A percentile compares a stretch with the other conserved stretches of the same genome.
Conservation (phyloP, 2,329 filamentous ascomycete genomes). For the Fusarium ambrosium region DNA sequence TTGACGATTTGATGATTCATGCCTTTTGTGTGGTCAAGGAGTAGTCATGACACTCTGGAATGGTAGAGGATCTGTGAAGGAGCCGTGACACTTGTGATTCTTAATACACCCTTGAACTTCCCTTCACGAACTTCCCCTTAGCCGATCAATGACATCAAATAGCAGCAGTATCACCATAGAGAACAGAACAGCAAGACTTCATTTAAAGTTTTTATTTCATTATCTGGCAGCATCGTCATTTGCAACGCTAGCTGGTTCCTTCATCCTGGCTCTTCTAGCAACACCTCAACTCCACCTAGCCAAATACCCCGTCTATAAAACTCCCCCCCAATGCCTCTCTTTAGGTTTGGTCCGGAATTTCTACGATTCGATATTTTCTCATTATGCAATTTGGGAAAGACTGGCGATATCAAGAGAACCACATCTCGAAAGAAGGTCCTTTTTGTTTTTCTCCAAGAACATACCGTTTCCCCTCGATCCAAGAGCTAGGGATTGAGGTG, state of each 20-base stretch:
- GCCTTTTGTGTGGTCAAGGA: not conserved
- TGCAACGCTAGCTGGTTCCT: constrained; percentile 30
- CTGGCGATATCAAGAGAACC: constrained; percentile 19
- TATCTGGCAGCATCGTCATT: constrained; percentile 35
- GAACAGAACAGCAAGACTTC: not conserved
- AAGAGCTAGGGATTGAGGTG: not conserved
- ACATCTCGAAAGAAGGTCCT: constrained; percentile 25
- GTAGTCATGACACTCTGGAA: not conserved
- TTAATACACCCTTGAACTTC: not conserved
- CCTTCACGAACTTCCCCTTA: not conserved
- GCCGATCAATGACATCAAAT: not conserved
- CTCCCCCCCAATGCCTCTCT: not conserved
- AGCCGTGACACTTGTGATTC: not conserved
- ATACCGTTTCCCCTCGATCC: constrained; percentile 21
- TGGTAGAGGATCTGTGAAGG: not conserved
- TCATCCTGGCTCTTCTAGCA: constrained; percentile 12
- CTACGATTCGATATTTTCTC: constrained; percentile 40
- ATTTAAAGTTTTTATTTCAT: constrained; percentile 25
- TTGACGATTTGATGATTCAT: not conserved
- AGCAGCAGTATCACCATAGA: not conserved
- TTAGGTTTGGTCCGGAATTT: constrained; percentile 31
- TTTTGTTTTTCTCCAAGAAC: constrained; percentile 31
- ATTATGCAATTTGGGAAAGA: constrained; percentile 24
- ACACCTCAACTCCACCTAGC: constrained; percentile 22
- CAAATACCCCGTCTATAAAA: constrained; percentile 37